phyloP scores from a whole-genome alignment of 116 monocot genomes.

The Thalassia testudinum region DNA sequence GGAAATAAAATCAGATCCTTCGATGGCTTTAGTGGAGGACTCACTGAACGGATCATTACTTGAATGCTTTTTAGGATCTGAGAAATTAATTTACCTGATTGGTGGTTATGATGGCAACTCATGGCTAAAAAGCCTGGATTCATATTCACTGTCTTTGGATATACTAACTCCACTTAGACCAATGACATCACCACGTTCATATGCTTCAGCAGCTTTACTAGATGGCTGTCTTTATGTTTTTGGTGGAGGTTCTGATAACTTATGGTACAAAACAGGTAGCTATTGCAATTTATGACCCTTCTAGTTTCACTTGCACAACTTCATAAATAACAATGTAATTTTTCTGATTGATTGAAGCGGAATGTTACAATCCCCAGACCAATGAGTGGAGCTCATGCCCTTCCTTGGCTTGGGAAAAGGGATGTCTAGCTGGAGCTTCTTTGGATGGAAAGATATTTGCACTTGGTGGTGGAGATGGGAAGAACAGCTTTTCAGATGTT shows the following conservation, averaged over 20 bases:
- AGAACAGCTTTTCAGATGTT: conserved; percentile 39
- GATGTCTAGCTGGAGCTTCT: conserved; percentile 44
- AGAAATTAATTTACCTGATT: conserved; percentile 42
- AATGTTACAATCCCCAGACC: conserved; percentile 35
- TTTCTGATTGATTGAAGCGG: conserved; percentile 33
- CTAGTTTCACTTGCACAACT: no score
- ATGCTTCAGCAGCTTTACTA: conserved; percentile 43
- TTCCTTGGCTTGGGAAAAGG: conserved; percentile 32
- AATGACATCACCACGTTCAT: conserved; percentile 59
- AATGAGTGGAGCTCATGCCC: conserved; percentile 50
- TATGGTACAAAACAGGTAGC: conserved; percentile 59
- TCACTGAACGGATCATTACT: conserved; percentile 7
- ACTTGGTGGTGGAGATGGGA: conserved; percentile 71
- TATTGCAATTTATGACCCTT: no score
- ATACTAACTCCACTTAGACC: conserved; percentile 28
- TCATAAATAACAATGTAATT: no score
- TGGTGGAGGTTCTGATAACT: conserved; percentile 53
- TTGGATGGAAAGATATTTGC: conserved; percentile 65
- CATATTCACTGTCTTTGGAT: conserved; percentile 33
- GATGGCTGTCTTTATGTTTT: conserved; percentile 48
- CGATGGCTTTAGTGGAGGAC: conserved; percentile 14
- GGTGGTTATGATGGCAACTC: conserved; percentile 56
- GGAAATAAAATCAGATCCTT: conserved; percentile 21
- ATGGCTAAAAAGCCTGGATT: conserved; percentile 58
- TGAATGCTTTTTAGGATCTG: conserved; percentile 12